A percentile compares a stretch with the other conserved stretches of the same genome.
Conservation (phyloP, 805 yeast genomes). For the Kluyveromyces starmeri region DNA sequence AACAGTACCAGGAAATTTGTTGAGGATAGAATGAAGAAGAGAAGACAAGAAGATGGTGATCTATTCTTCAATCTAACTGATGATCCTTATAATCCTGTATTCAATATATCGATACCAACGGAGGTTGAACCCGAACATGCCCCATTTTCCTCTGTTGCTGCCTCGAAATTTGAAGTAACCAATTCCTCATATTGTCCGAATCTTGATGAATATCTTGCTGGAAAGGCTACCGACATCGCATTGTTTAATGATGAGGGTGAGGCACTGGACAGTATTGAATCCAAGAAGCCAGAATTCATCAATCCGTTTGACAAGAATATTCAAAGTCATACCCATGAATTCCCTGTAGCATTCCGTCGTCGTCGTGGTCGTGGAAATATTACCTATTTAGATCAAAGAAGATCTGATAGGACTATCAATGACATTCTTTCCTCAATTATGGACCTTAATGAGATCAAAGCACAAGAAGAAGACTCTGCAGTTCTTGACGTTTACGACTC, state of each 20-base stretch:
- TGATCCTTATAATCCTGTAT: constrained; percentile 74
- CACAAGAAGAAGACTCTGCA: constrained; percentile 19
- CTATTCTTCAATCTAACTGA: constrained; percentile 82
- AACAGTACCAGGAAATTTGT: constrained; percentile 77
- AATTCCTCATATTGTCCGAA: constrained; percentile 41
- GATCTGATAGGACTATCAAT: constrained; percentile 32
- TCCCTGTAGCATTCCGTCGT: constrained; percentile 54
- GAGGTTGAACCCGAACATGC: constrained; percentile 51
- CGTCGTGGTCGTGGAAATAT: constrained; percentile 68
- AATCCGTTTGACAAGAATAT: constrained; percentile 29
- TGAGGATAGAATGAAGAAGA: constrained; percentile 66
- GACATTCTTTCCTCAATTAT: constrained; percentile 35
- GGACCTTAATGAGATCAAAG: constrained; percentile 30
- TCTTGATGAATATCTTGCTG: constrained; percentile 24
- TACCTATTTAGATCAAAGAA: constrained; percentile 67
- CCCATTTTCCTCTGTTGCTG: constrained; percentile 73
- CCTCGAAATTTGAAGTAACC: constrained; percentile 57
- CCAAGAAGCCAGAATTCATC: constrained; percentile 29
- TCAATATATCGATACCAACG: constrained; percentile 53
- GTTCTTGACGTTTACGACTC: constrained; percentile 39
- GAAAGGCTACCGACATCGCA: constrained; percentile 18
- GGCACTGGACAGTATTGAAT: constrained; percentile 17
- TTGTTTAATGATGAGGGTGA: constrained; percentile 27
- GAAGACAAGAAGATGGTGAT: constrained; percentile 55
- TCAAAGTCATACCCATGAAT: constrained; percentile 31